Conservation (phyloP, 768 basidiomycete genomes). For the Lactarius indigo region DNA sequence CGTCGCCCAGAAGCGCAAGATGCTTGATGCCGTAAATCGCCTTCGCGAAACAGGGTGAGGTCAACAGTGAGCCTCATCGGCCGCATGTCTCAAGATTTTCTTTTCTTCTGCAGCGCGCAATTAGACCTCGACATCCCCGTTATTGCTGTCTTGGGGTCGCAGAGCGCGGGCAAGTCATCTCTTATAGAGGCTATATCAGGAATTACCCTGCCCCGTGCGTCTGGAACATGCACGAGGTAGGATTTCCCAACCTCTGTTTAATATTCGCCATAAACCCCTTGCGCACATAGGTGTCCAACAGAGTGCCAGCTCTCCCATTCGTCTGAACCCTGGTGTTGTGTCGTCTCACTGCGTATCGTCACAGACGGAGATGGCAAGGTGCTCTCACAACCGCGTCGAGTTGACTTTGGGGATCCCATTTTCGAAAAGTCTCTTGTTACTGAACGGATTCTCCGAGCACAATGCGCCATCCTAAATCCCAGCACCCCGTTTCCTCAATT, state of each 20-base stretch:
- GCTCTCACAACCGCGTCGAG: constrained; percentile 34
- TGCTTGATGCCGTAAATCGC: constrained; percentile 58
- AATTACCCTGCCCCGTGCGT: constrained; percentile 62
- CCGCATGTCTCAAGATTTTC: constrained; percentile 4
- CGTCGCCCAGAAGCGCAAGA: constrained; percentile 39
- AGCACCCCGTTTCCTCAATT: constrained; percentile 34
- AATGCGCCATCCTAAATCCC: constrained; percentile 65
- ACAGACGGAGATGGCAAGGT: constrained; percentile 28
- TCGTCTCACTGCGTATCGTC: constrained; percentile 32
- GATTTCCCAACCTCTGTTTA: neutral
- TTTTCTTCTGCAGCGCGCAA: constrained; percentile 46
- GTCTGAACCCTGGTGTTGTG: constrained; percentile 33
- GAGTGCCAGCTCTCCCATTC: constrained; percentile 35
- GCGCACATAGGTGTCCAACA: constrained; percentile 34
- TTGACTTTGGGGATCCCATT: constrained; percentile 38
- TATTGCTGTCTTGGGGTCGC: constrained; percentile 69
- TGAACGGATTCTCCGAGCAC: constrained; percentile 62
- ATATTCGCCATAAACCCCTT: neutral
- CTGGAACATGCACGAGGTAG: constrained; percentile 73
- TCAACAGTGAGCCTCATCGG: neutral
- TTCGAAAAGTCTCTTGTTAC: constrained; percentile 53
- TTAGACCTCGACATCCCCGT: constrained; percentile 67
- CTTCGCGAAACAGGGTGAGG: constrained; percentile 59
- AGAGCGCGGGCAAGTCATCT: constrained; percentile 75
- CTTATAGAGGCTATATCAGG: constrained; percentile 76